Conservation (phyloP, 495 filamentous ascomycete species). For the Daldinia decipiens region DNA sequence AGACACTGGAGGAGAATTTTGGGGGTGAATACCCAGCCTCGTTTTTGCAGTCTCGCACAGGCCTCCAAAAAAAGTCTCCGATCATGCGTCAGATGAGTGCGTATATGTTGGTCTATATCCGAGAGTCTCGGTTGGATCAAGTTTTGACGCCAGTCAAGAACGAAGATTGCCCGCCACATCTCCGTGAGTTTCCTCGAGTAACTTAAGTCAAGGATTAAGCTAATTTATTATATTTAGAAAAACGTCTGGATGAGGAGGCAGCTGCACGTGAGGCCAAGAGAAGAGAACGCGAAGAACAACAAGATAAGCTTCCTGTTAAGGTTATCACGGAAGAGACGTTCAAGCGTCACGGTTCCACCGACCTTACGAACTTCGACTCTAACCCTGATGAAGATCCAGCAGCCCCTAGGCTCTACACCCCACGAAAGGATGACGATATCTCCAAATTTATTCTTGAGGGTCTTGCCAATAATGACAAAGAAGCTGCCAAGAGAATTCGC, state of each 20-base stretch:
- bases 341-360: conserved; percentile 81
- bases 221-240: conserved; percentile 61
- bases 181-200: conserved; percentile 64
- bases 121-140: conserved; percentile 81
- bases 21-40: conserved; percentile 83
- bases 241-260: conserved; percentile 81
- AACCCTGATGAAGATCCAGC: conserved; percentile 64
- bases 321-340: conserved; percentile 84
- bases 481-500: conserved; percentile 73
- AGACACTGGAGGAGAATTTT: conserved; percentile 96
- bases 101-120: conserved; percentile 99
- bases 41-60: conserved; percentile 51
- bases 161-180: conserved; percentile 83
- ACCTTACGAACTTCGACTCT: conserved; percentile 77
- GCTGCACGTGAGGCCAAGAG: conserved; percentile 73
- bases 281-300: conserved; percentile 92
- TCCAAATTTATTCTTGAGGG: no score
- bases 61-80: conserved; percentile 56
- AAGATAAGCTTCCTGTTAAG: conserved; percentile 85
- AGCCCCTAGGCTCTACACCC: conserved; percentile 67
- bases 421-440: no score
- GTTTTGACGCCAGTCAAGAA: conserved; percentile 78
- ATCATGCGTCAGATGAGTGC: conserved; percentile 72
- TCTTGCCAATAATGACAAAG: no score
- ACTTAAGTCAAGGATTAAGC: conserved; percentile 15